Evolutionary conservation across 331 rosid genomes (phyloP), one percentile per base, ranked within the genome.

Genomic region (Pyracantha coccinea): DNA sequence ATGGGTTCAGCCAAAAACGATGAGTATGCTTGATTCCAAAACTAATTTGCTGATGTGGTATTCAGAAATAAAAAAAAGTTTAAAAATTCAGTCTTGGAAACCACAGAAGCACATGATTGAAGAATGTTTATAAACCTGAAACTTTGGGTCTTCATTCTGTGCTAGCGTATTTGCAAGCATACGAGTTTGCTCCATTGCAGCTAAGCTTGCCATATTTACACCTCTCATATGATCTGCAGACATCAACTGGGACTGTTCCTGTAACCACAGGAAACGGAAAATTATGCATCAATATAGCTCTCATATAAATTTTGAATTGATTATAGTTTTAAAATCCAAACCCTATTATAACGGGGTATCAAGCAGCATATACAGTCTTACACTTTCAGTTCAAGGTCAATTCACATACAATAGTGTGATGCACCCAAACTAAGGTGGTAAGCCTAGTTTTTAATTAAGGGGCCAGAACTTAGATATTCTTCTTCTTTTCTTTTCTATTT

Each of bases 101-200:
- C 21, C n/a, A 17, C 7, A 25, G 13, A 66, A 19, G 41, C 55
- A 41, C 52, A 16, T 25, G 53, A 27, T 13, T 28, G 68, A 5
- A 76, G 9, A 75, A 35, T 68, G 73, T 29, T 19, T 66, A 83
- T 52, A 72, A 83, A 92, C 99, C 99, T 92, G 97, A 82, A 95
- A 95, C 82, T 95, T 95, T 69, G 99, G 99, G 84, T 95, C 97
- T 55, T 73, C 74, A 78, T 90, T 95, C 82, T 95, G 97, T 53
- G 97, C 92, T 83, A 95, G 73, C 9, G 97, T 95, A 77, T 88
- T 86, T 63, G 99, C 99, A 84, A 95, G 99, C 85, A 89, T 89
- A 79, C 97, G 96, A 79, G 97, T 89, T 83, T 95, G 97, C 86
- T 89, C 97, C 93, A 88, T 89, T 57, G 97, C 97, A 83, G 93